Evolutionary conservation across 768 basidiomycete genomes (phyloP), one percentile per base, ranked within the genome.

Genomic region (Boletus speciosus): DNA sequence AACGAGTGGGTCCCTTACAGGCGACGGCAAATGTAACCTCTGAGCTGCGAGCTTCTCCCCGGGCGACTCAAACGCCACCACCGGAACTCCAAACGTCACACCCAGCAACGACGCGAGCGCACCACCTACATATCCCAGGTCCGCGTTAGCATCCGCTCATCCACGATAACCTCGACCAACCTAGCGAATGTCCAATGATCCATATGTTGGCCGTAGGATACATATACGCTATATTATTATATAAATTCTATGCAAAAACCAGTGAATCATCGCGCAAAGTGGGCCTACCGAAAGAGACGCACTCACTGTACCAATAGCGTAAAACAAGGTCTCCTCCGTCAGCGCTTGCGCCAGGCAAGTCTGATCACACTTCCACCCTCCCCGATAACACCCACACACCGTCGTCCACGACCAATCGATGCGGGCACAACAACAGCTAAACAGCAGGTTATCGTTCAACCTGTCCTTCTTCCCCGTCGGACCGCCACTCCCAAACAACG

Each of bases 331-430:
- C 23, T 97, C 91, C 16, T 86, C 82, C 34, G 83, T 76, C 57
- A 97, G 69, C 14, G 93, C 80, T 14, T 79, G 66, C 68, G 90
- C 89, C 52, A 97, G 57, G 66, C 95, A 98, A 25, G 78, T 75
- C 64, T 84, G 78, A 61, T 91, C 82, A 70, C 95, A 98, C 62
- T 85, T 86, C 81, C 84, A 87, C 6, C 86, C 85, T 9, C 85
- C 80, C 49, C 80, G 76, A 70, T 88, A 88, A 69, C 96, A 98
- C 52, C 84, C 90, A 71, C 96, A 98, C 19, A 98, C 95, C 0
- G 91, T 82, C 43, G 88, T 84, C 96, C 96, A 98, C 16, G 90
- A 83, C 85, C 91, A 96, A 64, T 91, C 92, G 29, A 97, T 81
- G 16, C 83, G 75, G 0, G 96, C 96, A 69, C 96, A 98, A 71